These are phyloP conservation scores for Coniella vitis DNA, from an alignment of 2,329 filamentous ascomycete species.

Conservation along the genomic window DNA sequence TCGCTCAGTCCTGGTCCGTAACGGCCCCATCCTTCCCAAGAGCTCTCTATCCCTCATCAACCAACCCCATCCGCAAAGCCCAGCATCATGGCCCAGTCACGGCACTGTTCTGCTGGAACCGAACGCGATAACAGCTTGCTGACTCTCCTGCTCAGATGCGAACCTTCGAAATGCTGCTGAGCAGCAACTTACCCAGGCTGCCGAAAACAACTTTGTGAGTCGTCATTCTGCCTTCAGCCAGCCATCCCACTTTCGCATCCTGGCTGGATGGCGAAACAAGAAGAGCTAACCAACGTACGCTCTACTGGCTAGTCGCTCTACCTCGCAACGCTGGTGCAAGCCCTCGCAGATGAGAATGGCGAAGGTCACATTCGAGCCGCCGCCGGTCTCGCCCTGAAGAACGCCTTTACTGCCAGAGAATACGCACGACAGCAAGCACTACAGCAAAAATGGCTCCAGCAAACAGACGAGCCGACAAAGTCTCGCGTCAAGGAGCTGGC, in stretches of 20 bases:
- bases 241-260: neutral
- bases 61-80: conserved; percentile 2
- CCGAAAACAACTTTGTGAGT: conserved; percentile 89
- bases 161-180: conserved; percentile 84
- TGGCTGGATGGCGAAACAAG: conserved; percentile 4
- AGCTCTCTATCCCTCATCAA: neutral
- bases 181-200: conserved; percentile 86
- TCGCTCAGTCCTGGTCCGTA: conserved; percentile 87
- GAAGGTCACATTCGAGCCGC: conserved; percentile 82
- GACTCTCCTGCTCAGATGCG: conserved; percentile 62
- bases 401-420: conserved; percentile 94
- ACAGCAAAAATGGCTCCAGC: conserved; percentile 86
- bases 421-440: conserved; percentile 79
- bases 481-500: conserved; percentile 80
- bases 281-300: conserved; percentile 8
- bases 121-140: conserved; percentile 18
- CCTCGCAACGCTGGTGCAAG: conserved; percentile 83
- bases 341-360: conserved; percentile 85
- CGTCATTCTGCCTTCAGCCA: conserved; percentile 19
- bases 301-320: conserved; percentile 66
- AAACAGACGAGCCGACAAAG: conserved; percentile 77
- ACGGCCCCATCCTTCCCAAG: conserved; percentile 17
- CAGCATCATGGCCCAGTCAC: conserved; percentile 15
- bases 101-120: conserved; percentile 4
- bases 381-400: conserved; percentile 94